Percentiles rank a stretch among this genome's conserved stretches.
Conservation (phyloP, 208 protist genomes). For the Crithidia acanthocephali region DNA sequence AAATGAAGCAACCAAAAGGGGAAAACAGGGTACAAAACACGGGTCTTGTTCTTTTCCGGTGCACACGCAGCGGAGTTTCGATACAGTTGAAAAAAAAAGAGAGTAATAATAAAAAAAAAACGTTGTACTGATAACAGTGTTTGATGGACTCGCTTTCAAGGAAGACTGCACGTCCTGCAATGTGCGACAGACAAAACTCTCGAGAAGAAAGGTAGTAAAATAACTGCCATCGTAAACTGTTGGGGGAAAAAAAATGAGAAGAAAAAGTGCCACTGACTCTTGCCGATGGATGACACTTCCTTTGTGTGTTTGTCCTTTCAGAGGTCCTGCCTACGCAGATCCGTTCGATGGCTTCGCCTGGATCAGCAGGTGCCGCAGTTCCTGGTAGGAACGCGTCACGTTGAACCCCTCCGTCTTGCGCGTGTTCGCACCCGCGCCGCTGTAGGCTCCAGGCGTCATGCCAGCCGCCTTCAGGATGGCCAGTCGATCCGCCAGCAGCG, state of each 20-base stretch:
- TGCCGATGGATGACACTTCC: too few relatives aligned
- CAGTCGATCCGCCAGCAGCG: constrained; percentile 36
- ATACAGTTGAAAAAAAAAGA: too few relatives aligned
- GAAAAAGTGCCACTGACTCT: background rate
- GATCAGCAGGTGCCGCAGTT: constrained; percentile 32
- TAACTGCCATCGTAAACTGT: too few relatives aligned
- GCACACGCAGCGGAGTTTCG: background rate
- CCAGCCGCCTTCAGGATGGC: constrained; percentile 32
- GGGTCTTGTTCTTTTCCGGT: too few relatives aligned
- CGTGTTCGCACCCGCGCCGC: constrained; percentile 24
- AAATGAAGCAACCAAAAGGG: too few relatives aligned
- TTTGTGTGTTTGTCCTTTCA: too few relatives aligned
- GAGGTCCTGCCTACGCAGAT: too few relatives aligned
- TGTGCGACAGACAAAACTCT: too few relatives aligned
- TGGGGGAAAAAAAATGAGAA: background rate
- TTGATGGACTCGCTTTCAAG: too few relatives aligned
- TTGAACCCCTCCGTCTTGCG: constrained; percentile 10
- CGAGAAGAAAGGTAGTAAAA: too few relatives aligned
- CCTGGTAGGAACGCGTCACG: constrained; percentile 22
- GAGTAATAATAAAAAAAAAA: constrained; percentile 7
- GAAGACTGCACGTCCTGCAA: background rate
- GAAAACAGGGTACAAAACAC: too few relatives aligned
- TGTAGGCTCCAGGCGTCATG: constrained; percentile 20
- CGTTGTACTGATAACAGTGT: background rate
- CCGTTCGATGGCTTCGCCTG: constrained; percentile 14